A percentile compares a stretch with the other conserved stretches of the same genome.
These are phyloP conservation scores for Paraglomus occultum DNA, from an alignment of 192 early-diverging fungal genomes.

Conservation along the genomic window DNA sequence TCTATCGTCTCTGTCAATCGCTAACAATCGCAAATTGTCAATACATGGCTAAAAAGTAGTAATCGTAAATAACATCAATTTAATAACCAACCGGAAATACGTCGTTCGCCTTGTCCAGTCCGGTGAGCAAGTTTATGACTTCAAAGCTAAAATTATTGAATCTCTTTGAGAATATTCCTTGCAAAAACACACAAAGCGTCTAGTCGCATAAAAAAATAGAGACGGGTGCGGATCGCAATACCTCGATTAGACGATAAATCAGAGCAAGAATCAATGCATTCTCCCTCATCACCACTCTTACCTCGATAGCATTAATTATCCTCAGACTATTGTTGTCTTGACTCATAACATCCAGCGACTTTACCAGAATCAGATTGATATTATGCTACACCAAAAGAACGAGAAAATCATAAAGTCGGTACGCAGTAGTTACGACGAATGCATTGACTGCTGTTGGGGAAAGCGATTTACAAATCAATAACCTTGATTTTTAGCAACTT, in stretches of 20 bases:
- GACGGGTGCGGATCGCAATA: neutral
- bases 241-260: neutral
- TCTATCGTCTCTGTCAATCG: conserved; percentile 13
- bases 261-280: neutral
- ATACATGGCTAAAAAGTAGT: neutral
- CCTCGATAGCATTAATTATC: conserved; percentile 36
- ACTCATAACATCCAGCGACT: conserved; percentile 45
- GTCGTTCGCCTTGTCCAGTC: conserved; percentile 37
- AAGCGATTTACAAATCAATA: neutral
- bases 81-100: conserved; percentile 4
- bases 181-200: conserved; percentile 42
- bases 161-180: conserved; percentile 51
- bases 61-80: neutral
- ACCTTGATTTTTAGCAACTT: conserved; percentile 40
- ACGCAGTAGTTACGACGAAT: too few relatives aligned
- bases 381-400: conserved; percentile 12
- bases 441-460: neutral
- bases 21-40: neutral
- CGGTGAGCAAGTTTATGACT: conserved; percentile 49
- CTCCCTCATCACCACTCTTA: conserved; percentile 25
- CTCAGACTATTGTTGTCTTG: conserved; percentile 18
- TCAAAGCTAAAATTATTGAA: conserved; percentile 57
- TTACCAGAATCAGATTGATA: conserved; percentile 42
- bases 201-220: conserved; percentile 16
- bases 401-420: neutral